Evolutionary conservation across 2,329 filamentous ascomycete genomes (phyloP).

Genomic region (Ascosphaera apis): DNA sequence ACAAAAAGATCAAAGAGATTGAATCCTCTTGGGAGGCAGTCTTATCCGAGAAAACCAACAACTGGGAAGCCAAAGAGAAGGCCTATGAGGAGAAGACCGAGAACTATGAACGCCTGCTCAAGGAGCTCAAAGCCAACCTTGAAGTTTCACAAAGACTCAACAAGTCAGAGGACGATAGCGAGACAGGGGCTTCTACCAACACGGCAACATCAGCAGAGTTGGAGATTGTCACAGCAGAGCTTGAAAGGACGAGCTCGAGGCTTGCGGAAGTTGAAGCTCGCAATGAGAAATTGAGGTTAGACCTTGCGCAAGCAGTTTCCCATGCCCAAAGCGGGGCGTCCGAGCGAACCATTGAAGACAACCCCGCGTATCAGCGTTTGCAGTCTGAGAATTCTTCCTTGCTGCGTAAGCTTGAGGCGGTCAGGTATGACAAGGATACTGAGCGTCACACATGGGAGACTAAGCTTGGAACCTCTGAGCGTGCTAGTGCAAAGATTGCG

Average conservation of each 20-base stretch:
- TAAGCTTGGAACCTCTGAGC: constrained; percentile 54
- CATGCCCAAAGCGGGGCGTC: constrained; percentile 37
- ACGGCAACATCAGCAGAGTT: constrained; percentile 71
- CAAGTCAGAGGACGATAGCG: constrained; percentile 33
- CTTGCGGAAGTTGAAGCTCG: constrained; percentile 79
- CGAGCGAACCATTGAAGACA: constrained; percentile 50
- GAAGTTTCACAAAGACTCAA: constrained; percentile 84
- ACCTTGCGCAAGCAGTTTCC: constrained; percentile 73
- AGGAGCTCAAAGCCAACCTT: constrained; percentile 89
- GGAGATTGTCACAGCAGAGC: constrained; percentile 75
- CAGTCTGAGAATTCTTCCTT: constrained; percentile 85
- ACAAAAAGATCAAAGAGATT: constrained; percentile 65
- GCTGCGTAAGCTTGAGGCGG: constrained; percentile 65
- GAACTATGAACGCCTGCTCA: constrained; percentile 74
- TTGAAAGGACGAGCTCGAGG: constrained; percentile 70
- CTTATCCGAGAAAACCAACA: constrained; percentile 78
- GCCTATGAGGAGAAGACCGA: constrained; percentile 80
- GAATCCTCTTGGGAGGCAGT: constrained; percentile 79
- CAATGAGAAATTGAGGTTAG: constrained; percentile 78
- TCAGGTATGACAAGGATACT: constrained; percentile 60
- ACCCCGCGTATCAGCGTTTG: constrained; percentile 68
- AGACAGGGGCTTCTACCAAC: constrained; percentile 27
- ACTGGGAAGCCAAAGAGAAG: constrained; percentile 89
- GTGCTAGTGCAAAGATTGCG: constrained; percentile 50
- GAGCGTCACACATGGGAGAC: constrained; percentile 55